Evolutionary conservation across 1,139 yeast species (phyloP).

Genomic region (Pneumocystis jirovecii): DNA sequence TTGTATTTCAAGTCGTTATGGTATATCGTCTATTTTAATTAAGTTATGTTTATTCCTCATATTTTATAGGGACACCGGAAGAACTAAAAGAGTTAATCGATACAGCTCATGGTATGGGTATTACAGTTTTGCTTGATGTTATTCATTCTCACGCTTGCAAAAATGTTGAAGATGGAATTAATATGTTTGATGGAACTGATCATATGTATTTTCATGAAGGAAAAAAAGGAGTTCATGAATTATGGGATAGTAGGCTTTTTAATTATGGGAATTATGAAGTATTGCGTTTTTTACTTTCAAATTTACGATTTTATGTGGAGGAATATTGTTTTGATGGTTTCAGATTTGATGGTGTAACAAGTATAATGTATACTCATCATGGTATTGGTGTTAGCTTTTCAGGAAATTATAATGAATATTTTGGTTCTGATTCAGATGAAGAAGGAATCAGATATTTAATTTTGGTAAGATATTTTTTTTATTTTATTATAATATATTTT

Average conservation of each 20-base stretch:
- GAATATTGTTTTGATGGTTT: slow-evolving; percentile 85
- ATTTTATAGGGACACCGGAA: slow-evolving; percentile 46
- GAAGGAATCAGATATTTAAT: slow-evolving; percentile 79
- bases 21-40: slow-evolving; percentile 21
- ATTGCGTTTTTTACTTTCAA: slow-evolving; percentile 70
- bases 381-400: slow-evolving; percentile 81
- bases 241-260: slow-evolving; percentile 80
- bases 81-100: slow-evolving; percentile 82
- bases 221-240: slow-evolving; percentile 65
- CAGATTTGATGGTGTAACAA: slow-evolving; percentile 91
- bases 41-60: background rate
- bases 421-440: slow-evolving; percentile 66
- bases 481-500: background rate
- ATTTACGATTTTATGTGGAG: slow-evolving; percentile 69
- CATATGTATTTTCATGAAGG: slow-evolving; percentile 89
- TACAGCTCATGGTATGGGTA: slow-evolving; percentile 78
- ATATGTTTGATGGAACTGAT: slow-evolving; percentile 89
- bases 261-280: slow-evolving; percentile 87
- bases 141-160: slow-evolving; percentile 95
- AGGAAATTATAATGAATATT: slow-evolving; percentile 85
- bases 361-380: slow-evolving; percentile 83
- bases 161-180: slow-evolving; percentile 85
- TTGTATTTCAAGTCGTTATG: slow-evolving; percentile 77
- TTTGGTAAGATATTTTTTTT: slow-evolving; percentile 25
- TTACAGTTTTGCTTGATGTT: slow-evolving; percentile 73